Evolutionary conservation across 169 alveolate genomes (phyloP).

Genomic region (Plasmodium fragile): DNA sequence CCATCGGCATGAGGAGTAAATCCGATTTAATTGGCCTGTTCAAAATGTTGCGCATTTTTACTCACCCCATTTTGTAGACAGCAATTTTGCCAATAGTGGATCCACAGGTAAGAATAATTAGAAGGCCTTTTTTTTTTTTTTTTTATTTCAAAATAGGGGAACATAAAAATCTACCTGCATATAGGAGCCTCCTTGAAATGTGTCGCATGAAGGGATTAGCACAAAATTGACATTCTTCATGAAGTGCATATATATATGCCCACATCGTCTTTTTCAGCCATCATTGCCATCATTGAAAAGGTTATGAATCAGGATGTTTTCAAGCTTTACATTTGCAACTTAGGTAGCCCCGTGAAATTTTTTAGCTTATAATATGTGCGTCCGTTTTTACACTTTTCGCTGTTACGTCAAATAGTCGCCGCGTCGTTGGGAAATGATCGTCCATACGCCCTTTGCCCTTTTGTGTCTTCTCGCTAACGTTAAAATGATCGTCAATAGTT

Average conservation of each 20-base stretch:
- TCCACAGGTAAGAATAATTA: conserved; percentile 41
- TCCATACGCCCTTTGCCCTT: neutral
- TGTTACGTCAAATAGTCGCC: neutral
- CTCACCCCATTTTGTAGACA: conserved; percentile 17
- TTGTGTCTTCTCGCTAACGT: neutral
- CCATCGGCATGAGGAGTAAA: neutral
- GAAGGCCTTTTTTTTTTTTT: neutral
- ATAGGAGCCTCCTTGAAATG: neutral
- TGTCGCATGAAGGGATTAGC: neutral
- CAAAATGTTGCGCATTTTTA: neutral
- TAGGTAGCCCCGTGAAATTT: conserved; percentile 16
- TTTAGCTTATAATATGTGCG: neutral
- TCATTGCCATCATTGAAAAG: conserved; percentile 69
- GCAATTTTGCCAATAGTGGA: conserved; percentile 63
- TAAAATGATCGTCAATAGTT: neutral
- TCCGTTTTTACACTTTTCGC: neutral
- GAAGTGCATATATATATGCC: neutral
- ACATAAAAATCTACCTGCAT: neutral
- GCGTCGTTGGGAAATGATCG: neutral
- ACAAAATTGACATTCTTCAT: neutral
- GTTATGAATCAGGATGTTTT: conserved; percentile 25
- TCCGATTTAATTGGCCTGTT: neutral
- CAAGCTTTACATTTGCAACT: conserved; percentile 69
- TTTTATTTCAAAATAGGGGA: neutral
- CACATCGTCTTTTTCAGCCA: conserved; percentile 25